Evolutionary conservation across 805 yeast species (phyloP).

Genomic region (Ogataea pilisensis): DNA sequence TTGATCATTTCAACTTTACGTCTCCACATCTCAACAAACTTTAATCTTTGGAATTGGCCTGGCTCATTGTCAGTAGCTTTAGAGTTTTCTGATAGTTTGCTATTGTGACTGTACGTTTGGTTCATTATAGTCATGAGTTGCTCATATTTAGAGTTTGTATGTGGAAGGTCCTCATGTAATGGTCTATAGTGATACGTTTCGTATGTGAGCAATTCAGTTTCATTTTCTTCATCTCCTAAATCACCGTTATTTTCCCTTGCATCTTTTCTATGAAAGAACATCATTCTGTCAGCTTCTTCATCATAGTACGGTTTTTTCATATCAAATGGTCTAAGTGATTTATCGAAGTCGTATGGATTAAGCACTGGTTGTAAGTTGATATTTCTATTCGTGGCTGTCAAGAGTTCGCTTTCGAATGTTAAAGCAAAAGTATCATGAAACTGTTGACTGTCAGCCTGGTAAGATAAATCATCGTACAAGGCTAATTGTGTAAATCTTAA

Average conservation of each 20-base stretch:
- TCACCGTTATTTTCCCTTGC: slow-evolving; percentile 21
- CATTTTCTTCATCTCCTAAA: slow-evolving; percentile 17
- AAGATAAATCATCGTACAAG: slow-evolving; percentile 77
- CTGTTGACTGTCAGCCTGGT: slow-evolving; percentile 74
- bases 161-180: slow-evolving; percentile 66
- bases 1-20: slow-evolving; percentile 55
- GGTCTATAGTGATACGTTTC: slow-evolving; percentile 28
- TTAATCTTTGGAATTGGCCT: slow-evolving; percentile 74
- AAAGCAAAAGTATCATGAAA: slow-evolving; percentile 77
- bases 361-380: slow-evolving; percentile 69
- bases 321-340: slow-evolving; percentile 42
- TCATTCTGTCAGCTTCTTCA: slow-evolving; percentile 25
- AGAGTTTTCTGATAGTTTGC: slow-evolving; percentile 24
- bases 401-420: slow-evolving; percentile 83
- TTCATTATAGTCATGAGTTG: slow-evolving; percentile 76
- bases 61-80: slow-evolving; percentile 25
- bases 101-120: slow-evolving; percentile 39
- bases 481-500: slow-evolving; percentile 78
- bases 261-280: slow-evolving; percentile 39
- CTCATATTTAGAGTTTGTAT: slow-evolving; percentile 82
- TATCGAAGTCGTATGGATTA: slow-evolving; percentile 56
- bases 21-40: slow-evolving; percentile 85
- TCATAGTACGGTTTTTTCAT: slow-evolving; percentile 40
- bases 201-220: slow-evolving; percentile 13
- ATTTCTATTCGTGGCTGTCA: slow-evolving; percentile 74